phyloP scores from a whole-genome alignment of 305 asterid genomes.

The Fraxinus dipetala region DNA sequence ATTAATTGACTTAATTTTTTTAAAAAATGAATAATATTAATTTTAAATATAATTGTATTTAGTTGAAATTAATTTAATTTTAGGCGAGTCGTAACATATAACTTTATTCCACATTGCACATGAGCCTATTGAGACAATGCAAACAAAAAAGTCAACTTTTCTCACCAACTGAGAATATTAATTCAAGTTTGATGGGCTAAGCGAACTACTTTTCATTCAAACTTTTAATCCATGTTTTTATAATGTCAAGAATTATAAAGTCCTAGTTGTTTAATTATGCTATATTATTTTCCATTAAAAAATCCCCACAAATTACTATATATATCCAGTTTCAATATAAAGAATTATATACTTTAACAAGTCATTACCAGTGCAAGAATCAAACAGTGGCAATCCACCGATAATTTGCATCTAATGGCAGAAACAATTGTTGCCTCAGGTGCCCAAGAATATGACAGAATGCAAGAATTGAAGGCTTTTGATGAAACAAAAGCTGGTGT shows the following conservation, averaged over 20 bases:
- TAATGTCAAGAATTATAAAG: not conserved
- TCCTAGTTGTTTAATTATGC: not conserved
- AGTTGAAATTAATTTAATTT: no score
- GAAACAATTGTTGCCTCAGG: not conserved
- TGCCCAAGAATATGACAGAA: conserved; percentile 22
- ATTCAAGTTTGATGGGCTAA: not conserved
- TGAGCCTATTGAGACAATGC: not conserved
- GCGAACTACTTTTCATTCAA: not conserved
- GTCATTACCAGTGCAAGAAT: not conserved
- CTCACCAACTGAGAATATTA: not conserved
- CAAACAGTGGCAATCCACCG: not conserved
- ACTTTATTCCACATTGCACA: not conserved
- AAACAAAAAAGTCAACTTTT: not conserved
- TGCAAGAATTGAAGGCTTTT: conserved; percentile 39
- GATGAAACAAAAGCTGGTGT: conserved; percentile 52
- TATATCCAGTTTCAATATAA: not conserved
- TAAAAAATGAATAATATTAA: no score
- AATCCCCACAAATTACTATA: no score
- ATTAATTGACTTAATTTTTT: no score
- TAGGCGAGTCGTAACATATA: no score
- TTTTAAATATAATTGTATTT: no score
- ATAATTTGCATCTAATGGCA: conserved; percentile 13
- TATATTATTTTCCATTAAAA: not conserved
- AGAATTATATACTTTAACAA: not conserved
- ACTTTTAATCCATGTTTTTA: not conserved